These are phyloP conservation scores for Cladosporium austrohemisphaericum DNA, from an alignment of 2,329 filamentous ascomycete species.

Conservation along the genomic window DNA sequence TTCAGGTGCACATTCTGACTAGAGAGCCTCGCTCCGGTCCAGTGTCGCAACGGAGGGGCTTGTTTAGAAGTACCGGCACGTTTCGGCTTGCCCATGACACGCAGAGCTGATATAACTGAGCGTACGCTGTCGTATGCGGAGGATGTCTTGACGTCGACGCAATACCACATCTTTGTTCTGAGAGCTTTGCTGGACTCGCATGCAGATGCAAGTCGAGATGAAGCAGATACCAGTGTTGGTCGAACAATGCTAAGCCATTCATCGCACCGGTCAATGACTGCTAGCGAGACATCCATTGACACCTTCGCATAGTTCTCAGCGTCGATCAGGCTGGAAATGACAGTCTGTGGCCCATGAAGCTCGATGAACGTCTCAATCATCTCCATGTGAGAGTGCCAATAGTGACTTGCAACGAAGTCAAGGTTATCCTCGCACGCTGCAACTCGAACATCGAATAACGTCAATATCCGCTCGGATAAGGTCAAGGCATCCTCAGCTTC, in stretches of 20 bases:
- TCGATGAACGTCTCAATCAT: conserved; percentile 1
- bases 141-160: conserved; percentile 87
- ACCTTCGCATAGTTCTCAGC: neutral
- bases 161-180: conserved; percentile 98
- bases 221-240: neutral
- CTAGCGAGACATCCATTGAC: neutral
- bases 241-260: neutral
- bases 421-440: conserved; percentile 72
- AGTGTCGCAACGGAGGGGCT: conserved; percentile 38
- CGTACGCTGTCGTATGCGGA: conserved; percentile 81
- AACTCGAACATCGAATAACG: conserved; percentile 69
- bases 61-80: conserved; percentile 40
- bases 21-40: conserved; percentile 43
- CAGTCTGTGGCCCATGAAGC: neutral
- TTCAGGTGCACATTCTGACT: conserved; percentile 56
- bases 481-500: neutral
- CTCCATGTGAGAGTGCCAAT: conserved; percentile 44
- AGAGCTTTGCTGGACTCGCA: neutral
- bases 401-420: conserved; percentile 78
- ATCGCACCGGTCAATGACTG: conserved; percentile 3
- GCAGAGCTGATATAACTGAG: conserved; percentile 80
- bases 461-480: conserved; percentile 12
- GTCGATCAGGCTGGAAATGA: neutral
- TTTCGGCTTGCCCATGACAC: conserved; percentile 71
- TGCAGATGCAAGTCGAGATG: neutral